Evolutionary conservation across 768 basidiomycete genomes (phyloP).

Genomic region (Neoboletus brunneissimus): DNA sequence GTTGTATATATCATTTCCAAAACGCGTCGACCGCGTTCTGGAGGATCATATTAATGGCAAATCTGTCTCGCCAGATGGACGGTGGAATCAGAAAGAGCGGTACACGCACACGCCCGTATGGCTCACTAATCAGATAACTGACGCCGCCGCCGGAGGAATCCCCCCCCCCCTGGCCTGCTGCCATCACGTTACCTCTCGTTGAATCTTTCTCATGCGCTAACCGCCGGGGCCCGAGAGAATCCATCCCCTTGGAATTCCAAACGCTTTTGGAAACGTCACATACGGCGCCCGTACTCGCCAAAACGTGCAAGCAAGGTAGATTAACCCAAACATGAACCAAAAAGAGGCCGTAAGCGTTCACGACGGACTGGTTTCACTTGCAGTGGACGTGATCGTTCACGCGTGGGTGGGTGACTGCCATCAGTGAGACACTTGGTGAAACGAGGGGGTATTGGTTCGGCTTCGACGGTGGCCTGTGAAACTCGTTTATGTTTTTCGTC

Average conservation of each 20-base stretch:
- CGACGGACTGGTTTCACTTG: background rate
- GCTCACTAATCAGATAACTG: background rate
- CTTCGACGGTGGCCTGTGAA: too few relatives aligned
- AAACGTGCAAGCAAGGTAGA: background rate
- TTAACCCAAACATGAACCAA: background rate
- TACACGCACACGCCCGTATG: background rate
- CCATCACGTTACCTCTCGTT: background rate
- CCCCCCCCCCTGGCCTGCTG: background rate
- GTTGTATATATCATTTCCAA: background rate
- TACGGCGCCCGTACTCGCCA: background rate
- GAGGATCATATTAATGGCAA: background rate
- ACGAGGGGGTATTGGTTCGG: background rate
- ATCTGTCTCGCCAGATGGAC: background rate
- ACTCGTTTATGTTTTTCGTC: too few relatives aligned
- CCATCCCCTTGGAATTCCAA: background rate
- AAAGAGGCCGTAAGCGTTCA: background rate
- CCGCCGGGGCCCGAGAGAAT: background rate
- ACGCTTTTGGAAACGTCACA: background rate
- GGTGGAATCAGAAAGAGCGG: background rate
- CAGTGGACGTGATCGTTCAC: too few relatives aligned
- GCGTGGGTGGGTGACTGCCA: too few relatives aligned
- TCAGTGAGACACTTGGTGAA: background rate
- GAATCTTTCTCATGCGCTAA: background rate
- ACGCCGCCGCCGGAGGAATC: too few relatives aligned
- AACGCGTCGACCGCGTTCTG: background rate